Evolutionary conservation across 2,329 filamentous ascomycete genomes (phyloP).

Genomic region (Diaporthe nobilis): DNA sequence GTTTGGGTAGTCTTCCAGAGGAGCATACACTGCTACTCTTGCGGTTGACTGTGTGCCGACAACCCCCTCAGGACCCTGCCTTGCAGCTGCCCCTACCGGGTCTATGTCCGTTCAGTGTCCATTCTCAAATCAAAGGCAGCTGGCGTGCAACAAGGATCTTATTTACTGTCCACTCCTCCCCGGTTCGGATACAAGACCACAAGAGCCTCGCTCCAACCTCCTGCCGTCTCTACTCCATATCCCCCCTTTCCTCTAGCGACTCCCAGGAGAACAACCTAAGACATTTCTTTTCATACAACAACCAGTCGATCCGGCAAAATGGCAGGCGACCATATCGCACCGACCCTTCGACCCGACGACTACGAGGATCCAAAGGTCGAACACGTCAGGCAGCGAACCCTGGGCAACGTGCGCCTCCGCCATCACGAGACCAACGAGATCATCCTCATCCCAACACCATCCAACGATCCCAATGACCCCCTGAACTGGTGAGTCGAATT

Average conservation of each 20-base stretch:
- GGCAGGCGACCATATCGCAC: slow-evolving; percentile 43
- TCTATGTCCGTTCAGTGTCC: not conserved
- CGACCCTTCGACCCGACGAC: slow-evolving; percentile 40
- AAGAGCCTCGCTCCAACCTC: not conserved
- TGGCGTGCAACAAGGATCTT: not conserved
- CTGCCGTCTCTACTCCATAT: not conserved
- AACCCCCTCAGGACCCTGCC: not conserved
- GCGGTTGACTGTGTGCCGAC: not conserved
- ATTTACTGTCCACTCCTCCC: slow-evolving; percentile 14
- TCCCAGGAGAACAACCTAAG: not conserved
- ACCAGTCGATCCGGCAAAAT: not conserved
- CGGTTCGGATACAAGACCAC: not conserved
- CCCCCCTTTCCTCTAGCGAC: not conserved
- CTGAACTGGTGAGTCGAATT: slow-evolving; percentile 62
- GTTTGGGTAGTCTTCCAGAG: slow-evolving; percentile 23
- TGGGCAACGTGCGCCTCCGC: slow-evolving; percentile 60
- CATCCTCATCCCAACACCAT: slow-evolving; percentile 65
- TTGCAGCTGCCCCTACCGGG: slow-evolving; percentile 1
- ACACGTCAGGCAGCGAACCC: slow-evolving; percentile 46
- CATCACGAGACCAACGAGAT: slow-evolving; percentile 61
- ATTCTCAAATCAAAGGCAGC: not conserved
- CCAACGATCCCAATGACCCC: slow-evolving; percentile 65
- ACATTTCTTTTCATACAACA: not conserved
- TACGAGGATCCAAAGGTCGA: slow-evolving; percentile 42
- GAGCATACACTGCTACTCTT: slow-evolving; percentile 10